These are phyloP conservation scores for Xylaria grammica DNA, from an alignment of 495 filamentous ascomycete species.

Conservation along the genomic window DNA sequence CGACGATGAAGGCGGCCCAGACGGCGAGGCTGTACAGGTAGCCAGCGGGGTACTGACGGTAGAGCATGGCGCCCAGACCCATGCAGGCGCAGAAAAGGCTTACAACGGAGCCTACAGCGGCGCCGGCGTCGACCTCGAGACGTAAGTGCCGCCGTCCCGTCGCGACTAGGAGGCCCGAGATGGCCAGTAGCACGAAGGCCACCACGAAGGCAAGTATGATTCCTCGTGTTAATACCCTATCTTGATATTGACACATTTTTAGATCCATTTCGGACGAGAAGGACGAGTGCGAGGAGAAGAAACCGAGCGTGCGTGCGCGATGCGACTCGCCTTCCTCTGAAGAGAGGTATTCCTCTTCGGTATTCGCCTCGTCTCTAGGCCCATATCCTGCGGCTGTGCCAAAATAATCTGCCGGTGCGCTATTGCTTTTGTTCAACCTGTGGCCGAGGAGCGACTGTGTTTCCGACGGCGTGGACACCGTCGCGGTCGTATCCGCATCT, in stretches of 20 bases:
- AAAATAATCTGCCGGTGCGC: constrained; percentile 35
- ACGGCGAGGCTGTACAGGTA: constrained; percentile 50
- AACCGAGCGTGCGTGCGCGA: constrained; percentile 26
- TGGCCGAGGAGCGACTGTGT: constrained; percentile 41
- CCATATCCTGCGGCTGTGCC: constrained; percentile 32
- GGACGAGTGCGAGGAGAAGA: constrained; percentile 1
- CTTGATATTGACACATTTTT: constrained; percentile 44
- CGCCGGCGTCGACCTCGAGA: constrained; percentile 65
- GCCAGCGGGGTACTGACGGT: constrained; percentile 46
- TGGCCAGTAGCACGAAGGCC: constrained; percentile 57
- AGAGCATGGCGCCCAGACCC: constrained; percentile 56
- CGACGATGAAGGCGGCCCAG: constrained; percentile 47
- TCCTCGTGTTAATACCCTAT: constrained; percentile 51
- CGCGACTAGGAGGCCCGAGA: constrained; percentile 58
- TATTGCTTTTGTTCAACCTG: not conserved
- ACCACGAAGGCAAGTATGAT: constrained; percentile 50
- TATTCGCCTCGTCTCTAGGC: constrained; percentile 29
- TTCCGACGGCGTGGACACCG: constrained; percentile 27
- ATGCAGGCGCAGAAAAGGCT: constrained; percentile 60
- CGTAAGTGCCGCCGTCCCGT: constrained; percentile 59
- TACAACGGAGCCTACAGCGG: constrained; percentile 61
- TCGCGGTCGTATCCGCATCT: not conserved
- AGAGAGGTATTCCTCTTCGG: constrained; percentile 33
- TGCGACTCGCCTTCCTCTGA: constrained; percentile 39
- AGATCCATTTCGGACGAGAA: not conserved